phyloP scores from a whole-genome alignment of 768 basidiomycete species.

The Tulasnella sp. region DNA sequence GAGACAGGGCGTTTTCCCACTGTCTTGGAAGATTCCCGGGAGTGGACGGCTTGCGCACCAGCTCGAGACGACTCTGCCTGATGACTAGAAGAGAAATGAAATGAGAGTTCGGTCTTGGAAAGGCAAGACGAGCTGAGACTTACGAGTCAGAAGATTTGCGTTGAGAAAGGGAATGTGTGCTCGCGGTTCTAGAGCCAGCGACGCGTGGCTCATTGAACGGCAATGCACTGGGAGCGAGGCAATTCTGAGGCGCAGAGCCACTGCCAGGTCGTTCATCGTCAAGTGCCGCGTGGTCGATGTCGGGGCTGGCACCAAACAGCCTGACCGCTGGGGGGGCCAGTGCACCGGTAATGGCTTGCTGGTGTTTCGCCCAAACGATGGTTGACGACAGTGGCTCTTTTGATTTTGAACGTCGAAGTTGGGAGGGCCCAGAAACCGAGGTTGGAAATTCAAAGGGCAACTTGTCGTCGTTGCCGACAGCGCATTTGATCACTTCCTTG shows the following conservation, averaged over 20 bases:
- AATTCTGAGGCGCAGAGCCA: background rate
- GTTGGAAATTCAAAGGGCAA: constrained; percentile 7
- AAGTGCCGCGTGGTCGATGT: background rate
- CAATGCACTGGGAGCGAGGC: background rate
- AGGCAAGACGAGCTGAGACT: background rate
- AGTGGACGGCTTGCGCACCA: background rate
- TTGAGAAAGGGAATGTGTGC: too few relatives aligned
- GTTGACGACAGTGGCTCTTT: background rate
- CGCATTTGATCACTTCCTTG: background rate
- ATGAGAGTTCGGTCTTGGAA: background rate
- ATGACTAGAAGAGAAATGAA: background rate
- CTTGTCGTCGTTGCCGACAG: background rate
- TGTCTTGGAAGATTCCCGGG: constrained; percentile 1
- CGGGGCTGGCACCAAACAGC: constrained; percentile 5
- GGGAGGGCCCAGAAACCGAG: background rate
- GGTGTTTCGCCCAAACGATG: constrained; percentile 1
- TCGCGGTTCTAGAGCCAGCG: too few relatives aligned
- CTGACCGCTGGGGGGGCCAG: background rate
- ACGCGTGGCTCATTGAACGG: background rate
- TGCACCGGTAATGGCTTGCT: background rate
- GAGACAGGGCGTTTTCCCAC: constrained; percentile 9
- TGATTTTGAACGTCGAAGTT: constrained; percentile 1
- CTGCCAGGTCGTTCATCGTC: constrained; percentile 3
- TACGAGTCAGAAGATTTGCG: too few relatives aligned
- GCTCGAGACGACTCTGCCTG: background rate